Evolutionary conservation across 2,329 filamentous ascomycete species (phyloP).

Genomic region (Metarhizium album): DNA sequence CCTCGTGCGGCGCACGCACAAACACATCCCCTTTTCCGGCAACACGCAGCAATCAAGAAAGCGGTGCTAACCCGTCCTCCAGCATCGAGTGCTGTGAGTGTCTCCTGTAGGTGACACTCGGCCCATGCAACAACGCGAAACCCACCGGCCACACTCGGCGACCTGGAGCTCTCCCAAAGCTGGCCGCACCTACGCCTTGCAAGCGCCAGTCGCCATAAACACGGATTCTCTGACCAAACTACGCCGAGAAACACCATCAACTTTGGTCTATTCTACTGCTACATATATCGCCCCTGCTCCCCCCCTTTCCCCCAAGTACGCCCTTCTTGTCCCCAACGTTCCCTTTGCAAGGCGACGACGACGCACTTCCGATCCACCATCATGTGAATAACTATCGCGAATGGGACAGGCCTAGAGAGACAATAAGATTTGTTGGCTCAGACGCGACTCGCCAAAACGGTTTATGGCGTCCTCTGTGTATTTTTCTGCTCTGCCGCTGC

Average conservation of each 20-base stretch:
- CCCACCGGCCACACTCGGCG: neutral
- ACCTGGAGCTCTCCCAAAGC: neutral
- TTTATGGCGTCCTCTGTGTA: neutral
- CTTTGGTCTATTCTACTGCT: neutral
- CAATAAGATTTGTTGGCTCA: neutral
- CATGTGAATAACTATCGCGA: neutral
- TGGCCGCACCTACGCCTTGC: neutral
- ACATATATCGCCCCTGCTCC: neutral
- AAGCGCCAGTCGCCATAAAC: neutral
- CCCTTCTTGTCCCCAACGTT: too few relatives aligned
- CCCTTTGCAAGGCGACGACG: neutral
- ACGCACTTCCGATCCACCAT: neutral
- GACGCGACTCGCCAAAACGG: neutral
- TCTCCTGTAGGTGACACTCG: slow-evolving; percentile 18
- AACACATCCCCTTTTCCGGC: neutral
- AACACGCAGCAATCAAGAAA: neutral
- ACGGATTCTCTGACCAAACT: neutral
- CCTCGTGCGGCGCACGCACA: neutral
- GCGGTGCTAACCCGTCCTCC: neutral
- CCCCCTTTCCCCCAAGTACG: too few relatives aligned
- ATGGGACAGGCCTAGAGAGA: neutral
- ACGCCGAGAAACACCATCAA: neutral
- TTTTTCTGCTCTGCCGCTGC: neutral
- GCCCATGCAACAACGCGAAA: neutral
- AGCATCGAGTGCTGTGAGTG: slow-evolving; percentile 33